A percentile compares a stretch with the other conserved stretches of the same genome.
Conservation (phyloP, 371 early-diverging fungal genomes). For the Mucor indicus region DNA sequence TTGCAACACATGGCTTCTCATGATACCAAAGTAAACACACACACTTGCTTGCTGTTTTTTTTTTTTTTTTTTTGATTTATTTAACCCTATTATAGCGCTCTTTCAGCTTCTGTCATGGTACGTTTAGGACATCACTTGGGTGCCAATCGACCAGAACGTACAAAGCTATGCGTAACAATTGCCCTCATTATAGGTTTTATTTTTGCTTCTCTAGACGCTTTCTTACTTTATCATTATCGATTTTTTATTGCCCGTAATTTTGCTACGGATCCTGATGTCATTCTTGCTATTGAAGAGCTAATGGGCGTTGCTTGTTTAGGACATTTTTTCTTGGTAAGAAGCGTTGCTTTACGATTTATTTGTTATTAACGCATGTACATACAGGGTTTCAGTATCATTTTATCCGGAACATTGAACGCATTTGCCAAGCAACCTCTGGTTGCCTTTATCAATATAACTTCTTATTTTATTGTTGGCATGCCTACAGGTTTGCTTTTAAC, state of each 20-base stretch:
- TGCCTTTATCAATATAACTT: slow-evolving; percentile 28
- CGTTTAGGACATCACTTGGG: slow-evolving; percentile 43
- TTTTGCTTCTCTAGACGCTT: slow-evolving; percentile 18
- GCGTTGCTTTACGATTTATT: no score
- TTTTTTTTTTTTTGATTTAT: neutral
- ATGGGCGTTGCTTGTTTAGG: slow-evolving; percentile 74
- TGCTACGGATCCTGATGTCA: slow-evolving; percentile 51
- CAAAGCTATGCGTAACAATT: slow-evolving; percentile 21
- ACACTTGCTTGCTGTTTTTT: no score
- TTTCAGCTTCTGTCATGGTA: slow-evolving; percentile 29
- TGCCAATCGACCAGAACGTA: slow-evolving; percentile 23
- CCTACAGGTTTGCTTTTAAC: slow-evolving; percentile 40
- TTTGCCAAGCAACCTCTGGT: slow-evolving; percentile 40
- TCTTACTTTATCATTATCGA: slow-evolving; percentile 18
- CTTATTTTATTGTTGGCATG: slow-evolving; percentile 32
- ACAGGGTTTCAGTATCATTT: slow-evolving; percentile 29
- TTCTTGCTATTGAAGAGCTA: slow-evolving; percentile 43
- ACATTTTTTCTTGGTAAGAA: slow-evolving; percentile 53
- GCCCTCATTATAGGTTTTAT: slow-evolving; percentile 13
- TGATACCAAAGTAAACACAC: slow-evolving; percentile 31
- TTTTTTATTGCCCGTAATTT: slow-evolving; percentile 31
- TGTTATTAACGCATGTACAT: no score
- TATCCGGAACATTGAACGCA: slow-evolving; percentile 34
- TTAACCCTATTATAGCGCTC: slow-evolving; percentile 17
- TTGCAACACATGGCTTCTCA: slow-evolving; percentile 30